phyloP scores from a whole-genome alignment of 495 filamentous ascomycete species.

The Tetracladium marchalianum region DNA sequence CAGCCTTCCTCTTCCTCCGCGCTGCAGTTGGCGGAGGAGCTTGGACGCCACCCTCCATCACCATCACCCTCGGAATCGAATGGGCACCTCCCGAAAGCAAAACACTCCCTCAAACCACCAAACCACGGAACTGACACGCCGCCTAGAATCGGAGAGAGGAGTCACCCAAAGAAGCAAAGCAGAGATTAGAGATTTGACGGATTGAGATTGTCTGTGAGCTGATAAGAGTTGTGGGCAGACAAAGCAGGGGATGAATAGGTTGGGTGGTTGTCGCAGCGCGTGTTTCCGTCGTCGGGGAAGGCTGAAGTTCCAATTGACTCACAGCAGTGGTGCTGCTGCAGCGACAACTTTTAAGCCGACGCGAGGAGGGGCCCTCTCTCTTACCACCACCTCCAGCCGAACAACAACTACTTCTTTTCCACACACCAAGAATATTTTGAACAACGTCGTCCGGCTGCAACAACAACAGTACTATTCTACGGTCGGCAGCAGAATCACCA shows the following conservation, averaged over 20 bases:
- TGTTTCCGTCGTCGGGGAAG: conserved; percentile 1
- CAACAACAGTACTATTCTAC: too few species aligned
- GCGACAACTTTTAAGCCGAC: too few species aligned
- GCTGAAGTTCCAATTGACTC: conserved; percentile 9
- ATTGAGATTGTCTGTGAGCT: too few species aligned
- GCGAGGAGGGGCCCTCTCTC: not conserved
- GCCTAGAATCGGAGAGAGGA: too few species aligned
- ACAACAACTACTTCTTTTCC: conserved; percentile 9
- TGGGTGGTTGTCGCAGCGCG: conserved; percentile 15
- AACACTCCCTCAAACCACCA: conserved; percentile 1
- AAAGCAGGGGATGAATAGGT: conserved; percentile 16
- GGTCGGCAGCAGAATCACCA: conserved; percentile 2
- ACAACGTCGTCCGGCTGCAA: too few species aligned
- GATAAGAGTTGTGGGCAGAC: too few species aligned
- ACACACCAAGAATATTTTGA: conserved; percentile 3
- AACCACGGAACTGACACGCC: too few species aligned
- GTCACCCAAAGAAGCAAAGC: too few species aligned
- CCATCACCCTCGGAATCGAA: conserved; percentile 2
- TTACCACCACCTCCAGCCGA: not conserved
- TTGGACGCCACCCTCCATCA: conserved; percentile 26
- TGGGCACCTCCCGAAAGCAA: not conserved
- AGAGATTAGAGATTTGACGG: too few species aligned
- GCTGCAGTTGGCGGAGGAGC: conserved; percentile 11
- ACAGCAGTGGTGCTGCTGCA: not conserved
- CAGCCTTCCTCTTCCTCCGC: conserved; percentile 42